Conservation (phyloP, 2,329 filamentous ascomycete species). For the Pseudogymnoascus sp. region DNA sequence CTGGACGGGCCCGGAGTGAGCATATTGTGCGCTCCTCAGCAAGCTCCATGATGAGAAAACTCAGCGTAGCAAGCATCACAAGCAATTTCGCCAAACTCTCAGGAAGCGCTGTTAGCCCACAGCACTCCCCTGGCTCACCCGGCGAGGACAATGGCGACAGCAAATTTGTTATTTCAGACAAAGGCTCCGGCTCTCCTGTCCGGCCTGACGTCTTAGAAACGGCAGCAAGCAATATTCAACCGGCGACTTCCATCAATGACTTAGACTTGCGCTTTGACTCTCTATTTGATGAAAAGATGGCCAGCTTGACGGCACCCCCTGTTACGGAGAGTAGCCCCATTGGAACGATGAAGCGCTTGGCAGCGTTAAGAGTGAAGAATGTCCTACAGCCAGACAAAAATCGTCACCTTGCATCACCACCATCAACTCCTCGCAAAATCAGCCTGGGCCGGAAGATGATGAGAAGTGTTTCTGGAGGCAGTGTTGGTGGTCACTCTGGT, state of each 20-base stretch:
- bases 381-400: conserved; percentile 23
- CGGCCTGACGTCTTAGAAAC: neutral
- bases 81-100: conserved; percentile 69
- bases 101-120: conserved; percentile 38
- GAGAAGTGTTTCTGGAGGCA: neutral
- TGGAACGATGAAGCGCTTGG: conserved; percentile 19
- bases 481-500: neutral
- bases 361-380: conserved; percentile 21
- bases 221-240: neutral
- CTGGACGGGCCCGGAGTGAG: conserved; percentile 54
- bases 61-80: conserved; percentile 74
- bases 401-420: conserved; percentile 14
- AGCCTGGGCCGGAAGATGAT: neutral
- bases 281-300: conserved; percentile 4
- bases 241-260: neutral
- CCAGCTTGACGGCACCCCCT: neutral
- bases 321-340: conserved; percentile 14
- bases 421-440: neutral
- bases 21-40: conserved; percentile 70
- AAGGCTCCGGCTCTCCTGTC: neutral
- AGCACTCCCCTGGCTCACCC: neutral
- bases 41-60: conserved; percentile 77
- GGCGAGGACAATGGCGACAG: neutral
- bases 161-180: neutral
- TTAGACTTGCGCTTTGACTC: neutral